phyloP scores from a whole-genome alignment of 352 stramenopile genomes.

The Elongisporangium prolatum region DNA sequence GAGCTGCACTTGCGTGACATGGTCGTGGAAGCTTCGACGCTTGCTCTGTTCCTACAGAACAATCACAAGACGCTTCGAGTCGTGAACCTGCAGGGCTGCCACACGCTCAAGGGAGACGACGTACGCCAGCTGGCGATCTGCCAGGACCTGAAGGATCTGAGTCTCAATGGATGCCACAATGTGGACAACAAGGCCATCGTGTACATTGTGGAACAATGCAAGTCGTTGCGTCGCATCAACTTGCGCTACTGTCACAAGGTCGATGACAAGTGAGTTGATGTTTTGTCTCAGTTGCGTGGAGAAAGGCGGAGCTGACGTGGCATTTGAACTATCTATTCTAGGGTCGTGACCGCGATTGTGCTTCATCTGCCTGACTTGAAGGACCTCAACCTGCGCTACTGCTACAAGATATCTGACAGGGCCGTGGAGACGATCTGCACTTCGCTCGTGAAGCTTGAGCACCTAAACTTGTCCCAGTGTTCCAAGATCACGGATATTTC shows the following conservation, averaged over 20 bases:
- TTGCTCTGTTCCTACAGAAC: conserved; percentile 36
- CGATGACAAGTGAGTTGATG: conserved; percentile 39
- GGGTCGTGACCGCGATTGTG: conserved; percentile 52
- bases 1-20: conserved; percentile 74
- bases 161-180: conserved; percentile 73
- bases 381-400: conserved; percentile 80
- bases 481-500: conserved; percentile 67
- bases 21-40: conserved; percentile 42
- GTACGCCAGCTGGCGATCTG: conserved; percentile 42
- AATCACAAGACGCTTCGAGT: conserved; percentile 51
- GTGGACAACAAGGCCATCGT: conserved; percentile 67
- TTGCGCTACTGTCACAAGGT: conserved; percentile 84
- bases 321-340: background rate
- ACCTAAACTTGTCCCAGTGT: conserved; percentile 83
- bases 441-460: conserved; percentile 32
- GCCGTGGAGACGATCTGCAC: conserved; percentile 53
- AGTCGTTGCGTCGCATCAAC: conserved; percentile 49
- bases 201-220: conserved; percentile 42
- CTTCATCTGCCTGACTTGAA: conserved; percentile 37
- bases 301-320: background rate
- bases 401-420: conserved; percentile 81
- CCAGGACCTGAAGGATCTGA: conserved; percentile 46
- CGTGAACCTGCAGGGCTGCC: conserved; percentile 73
- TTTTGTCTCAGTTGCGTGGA: background rate
- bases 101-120: conserved; percentile 55